phyloP scores from a whole-genome alignment of 2,329 filamentous ascomycete genomes.

The Fusarium circinatum region DNA sequence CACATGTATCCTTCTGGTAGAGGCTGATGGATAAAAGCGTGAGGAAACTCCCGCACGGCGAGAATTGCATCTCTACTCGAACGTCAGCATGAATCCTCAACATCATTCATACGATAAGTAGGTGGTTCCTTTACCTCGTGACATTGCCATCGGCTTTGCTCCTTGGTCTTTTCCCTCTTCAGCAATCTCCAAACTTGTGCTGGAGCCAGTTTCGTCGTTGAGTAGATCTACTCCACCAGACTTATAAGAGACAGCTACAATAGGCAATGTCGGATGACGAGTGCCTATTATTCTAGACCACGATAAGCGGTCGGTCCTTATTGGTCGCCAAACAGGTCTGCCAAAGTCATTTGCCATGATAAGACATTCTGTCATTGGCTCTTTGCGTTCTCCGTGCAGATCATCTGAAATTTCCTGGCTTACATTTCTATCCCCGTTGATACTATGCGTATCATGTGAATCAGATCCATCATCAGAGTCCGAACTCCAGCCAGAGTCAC shows the following conservation, averaged over 20 bases:
- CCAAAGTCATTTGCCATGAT: background rate
- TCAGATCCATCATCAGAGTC: background rate
- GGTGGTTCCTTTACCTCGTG: background rate
- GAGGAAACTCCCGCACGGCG: background rate
- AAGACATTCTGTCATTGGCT: background rate
- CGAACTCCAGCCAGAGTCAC: background rate
- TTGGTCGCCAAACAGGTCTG: background rate
- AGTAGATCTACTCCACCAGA: background rate
- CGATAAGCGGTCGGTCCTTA: rapidly evolving
- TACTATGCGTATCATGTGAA: background rate
- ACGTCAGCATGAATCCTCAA: background rate
- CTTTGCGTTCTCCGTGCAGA: background rate
- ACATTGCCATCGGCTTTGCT: background rate
- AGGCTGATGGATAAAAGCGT: background rate
- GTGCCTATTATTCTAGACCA: background rate
- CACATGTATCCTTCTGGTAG: background rate
- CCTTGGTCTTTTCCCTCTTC: background rate
- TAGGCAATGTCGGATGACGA: background rate
- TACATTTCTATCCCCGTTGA: rapidly evolving
- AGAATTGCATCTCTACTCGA: background rate
- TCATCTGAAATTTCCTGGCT: too few relatives aligned
- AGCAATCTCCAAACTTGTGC: background rate
- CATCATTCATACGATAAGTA: rapidly evolving
- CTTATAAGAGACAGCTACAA: background rate
- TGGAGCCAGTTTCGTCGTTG: background rate